A percentile compares a stretch with the other conserved stretches of the same genome.
phyloP scores from a whole-genome alignment of 164 flowering plant species.

The Euptelea pleiosperma region DNA sequence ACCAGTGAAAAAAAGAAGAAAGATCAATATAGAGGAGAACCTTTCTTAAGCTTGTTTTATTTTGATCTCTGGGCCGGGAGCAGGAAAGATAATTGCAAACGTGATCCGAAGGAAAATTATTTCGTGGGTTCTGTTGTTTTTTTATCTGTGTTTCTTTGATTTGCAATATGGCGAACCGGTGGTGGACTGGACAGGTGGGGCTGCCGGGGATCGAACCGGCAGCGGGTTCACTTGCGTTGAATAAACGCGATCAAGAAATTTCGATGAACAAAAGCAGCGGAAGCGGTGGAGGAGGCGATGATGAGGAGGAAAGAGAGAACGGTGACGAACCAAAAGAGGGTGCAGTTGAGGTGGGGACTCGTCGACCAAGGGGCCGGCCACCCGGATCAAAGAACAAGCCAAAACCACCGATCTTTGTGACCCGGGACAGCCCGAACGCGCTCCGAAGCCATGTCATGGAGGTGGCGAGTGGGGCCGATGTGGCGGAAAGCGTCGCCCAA shows the following conservation, averaged over 20 bases:
- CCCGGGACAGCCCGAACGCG: conserved; percentile 71
- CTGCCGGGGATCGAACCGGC: conserved; percentile 39
- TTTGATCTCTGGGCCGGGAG: too few relatives aligned
- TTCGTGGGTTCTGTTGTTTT: too few relatives aligned
- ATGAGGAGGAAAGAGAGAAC: conserved; percentile 32
- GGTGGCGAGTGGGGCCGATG: conserved; percentile 51
- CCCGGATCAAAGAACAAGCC: too few relatives aligned
- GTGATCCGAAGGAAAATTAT: too few relatives aligned
- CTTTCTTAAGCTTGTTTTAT: too few relatives aligned
- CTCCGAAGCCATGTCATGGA: conserved; percentile 71
- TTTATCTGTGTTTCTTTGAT: too few relatives aligned
- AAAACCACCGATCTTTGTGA: conserved; percentile 67
- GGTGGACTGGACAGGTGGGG: conserved; percentile 70
- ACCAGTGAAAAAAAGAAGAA: too few relatives aligned
- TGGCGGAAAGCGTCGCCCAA: conserved; percentile 54
- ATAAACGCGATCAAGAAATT: conserved; percentile 25
- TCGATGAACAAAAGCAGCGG: conserved; percentile 24
- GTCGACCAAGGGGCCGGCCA: too few relatives aligned
- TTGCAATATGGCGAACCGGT: conserved; percentile 53
- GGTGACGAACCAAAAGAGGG: conserved; percentile 55
- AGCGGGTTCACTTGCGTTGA: conserved; percentile 15
- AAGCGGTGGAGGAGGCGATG: conserved; percentile 18
- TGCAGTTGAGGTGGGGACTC: conserved; percentile 44
- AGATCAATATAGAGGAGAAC: too few relatives aligned
- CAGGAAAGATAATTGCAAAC: too few relatives aligned